Evolutionary conservation across 2,329 filamentous ascomycete genomes (phyloP), one percentile per base, ranked within the genome.

Genomic region (Penicillium sp.): DNA sequence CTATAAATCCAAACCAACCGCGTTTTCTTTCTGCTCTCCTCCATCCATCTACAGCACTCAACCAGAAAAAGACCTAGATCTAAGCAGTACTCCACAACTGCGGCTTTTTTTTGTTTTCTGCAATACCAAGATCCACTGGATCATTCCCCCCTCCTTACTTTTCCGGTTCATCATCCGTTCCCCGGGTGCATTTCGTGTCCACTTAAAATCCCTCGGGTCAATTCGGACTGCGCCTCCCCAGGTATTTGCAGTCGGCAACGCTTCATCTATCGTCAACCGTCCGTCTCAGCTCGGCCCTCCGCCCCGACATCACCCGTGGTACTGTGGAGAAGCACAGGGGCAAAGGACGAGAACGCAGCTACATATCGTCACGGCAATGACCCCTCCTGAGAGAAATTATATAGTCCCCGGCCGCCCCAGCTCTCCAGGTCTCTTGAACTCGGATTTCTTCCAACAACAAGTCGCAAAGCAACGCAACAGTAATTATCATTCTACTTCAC

Each of bases 401-500:
- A 78, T 77, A 77, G 74, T 73, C 73, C 71, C 69, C 51, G 58
- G 27, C 65, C 70, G 74, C 79, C 71, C 72, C 59, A 57, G 70
- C 65, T 79, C 75, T 68, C 73, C 78, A 69, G 74, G 78, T 73
- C 76, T 76, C 75, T 72, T 82, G 68, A 70, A 79, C 66, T 76
- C 79, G 72, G 81, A 85, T 76, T 85, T 84, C 74, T 77, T 79
- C 71, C 77, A 80, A 75, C 82, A 85, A 65, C 82, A 84, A 71
- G 71, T 84, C 67, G 75, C 77, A 66, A 84, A 84, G 71, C 83
- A 85, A 72, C 78, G 81, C 61, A 79, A 79, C 66, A 82, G 78
- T 70, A 83, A 85, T 68, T 85, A 83, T 69, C 83, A 85, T 66
- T 86, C 83, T 45, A 79, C 81, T 59, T 85, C 84, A 54, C 73